Evolutionary conservation across 192 early-diverging fungal species (phyloP).

Genomic region (Gorgonomyces haynaldii): DNA sequence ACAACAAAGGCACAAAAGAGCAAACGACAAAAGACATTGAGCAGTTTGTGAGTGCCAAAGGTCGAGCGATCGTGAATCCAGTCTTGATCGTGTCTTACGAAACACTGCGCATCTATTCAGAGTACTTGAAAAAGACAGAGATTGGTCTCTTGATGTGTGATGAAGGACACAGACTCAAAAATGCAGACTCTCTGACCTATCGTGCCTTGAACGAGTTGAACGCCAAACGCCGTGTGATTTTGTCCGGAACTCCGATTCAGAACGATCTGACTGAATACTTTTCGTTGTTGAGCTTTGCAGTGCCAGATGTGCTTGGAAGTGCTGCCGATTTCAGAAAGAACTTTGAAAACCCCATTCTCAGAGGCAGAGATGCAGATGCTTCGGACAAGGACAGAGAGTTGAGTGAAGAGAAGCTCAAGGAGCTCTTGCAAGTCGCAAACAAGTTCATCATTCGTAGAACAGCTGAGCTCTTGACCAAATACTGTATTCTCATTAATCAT

Average conservation of each 20-base stretch:
- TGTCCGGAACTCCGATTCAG: constrained; percentile 94
- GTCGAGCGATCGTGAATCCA: constrained; percentile 70
- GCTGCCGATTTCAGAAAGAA: constrained; percentile 80
- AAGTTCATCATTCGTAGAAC: constrained; percentile 96
- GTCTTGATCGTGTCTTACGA: constrained; percentile 98
- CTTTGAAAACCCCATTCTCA: constrained; percentile 87
- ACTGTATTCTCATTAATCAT: constrained; percentile 46
- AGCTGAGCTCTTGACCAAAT: constrained; percentile 92
- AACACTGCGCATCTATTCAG: constrained; percentile 72
- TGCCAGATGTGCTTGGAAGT: constrained; percentile 82
- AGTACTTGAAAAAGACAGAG: constrained; percentile 61
- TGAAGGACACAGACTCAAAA: constrained; percentile 94
- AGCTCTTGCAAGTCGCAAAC: constrained; percentile 77
- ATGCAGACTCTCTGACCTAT: constrained; percentile 76
- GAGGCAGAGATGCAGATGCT: constrained; percentile 86
- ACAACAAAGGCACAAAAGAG: constrained; percentile 80
- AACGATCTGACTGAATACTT: constrained; percentile 79
- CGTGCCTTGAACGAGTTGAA: constrained; percentile 70
- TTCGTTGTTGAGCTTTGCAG: constrained; percentile 85
- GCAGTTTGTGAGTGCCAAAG: constrained; percentile 72
- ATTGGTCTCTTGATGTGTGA: constrained; percentile 93
- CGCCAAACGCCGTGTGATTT: constrained; percentile 82
- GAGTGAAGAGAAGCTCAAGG: constrained; percentile 75
- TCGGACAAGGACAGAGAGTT: constrained; percentile 59
- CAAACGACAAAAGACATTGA: constrained; percentile 64